A percentile compares a stretch with the other conserved stretches of the same genome.
Evolutionary conservation across 768 basidiomycete species (phyloP).

Genomic region (Heimioporus sp.): DNA sequence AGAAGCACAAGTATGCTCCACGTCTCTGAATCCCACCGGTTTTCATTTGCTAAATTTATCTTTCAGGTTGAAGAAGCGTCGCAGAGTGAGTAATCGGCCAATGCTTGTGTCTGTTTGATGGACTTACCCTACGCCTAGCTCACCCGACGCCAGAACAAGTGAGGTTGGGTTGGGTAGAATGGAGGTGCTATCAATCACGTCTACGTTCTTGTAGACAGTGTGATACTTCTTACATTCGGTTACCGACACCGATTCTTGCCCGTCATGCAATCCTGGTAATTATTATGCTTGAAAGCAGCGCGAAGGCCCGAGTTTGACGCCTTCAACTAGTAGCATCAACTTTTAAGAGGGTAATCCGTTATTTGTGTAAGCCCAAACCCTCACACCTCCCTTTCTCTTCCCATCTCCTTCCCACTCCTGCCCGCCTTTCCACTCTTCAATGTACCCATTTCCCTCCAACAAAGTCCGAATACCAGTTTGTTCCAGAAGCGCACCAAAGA

Average conservation of each 20-base stretch:
- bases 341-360: not conserved
- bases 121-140: conserved; percentile 35
- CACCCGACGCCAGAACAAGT: conserved; percentile 41
- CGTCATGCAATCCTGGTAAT: not conserved
- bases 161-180: conserved; percentile 6
- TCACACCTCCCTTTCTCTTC: conserved; percentile 64
- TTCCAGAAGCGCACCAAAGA: conserved; percentile 78
- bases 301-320: not conserved
- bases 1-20: conserved; percentile 85
- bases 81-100: conserved; percentile 60
- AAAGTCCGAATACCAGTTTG: conserved; percentile 46
- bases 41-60: conserved; percentile 7
- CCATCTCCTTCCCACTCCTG: conserved; percentile 73
- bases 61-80: conserved; percentile 80
- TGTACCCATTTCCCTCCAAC: conserved; percentile 57
- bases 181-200: not conserved
- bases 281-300: not conserved
- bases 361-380: conserved; percentile 52
- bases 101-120: not conserved
- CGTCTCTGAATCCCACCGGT: not conserved
- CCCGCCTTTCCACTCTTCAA: conserved; percentile 59
- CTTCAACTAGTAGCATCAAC: not conserved
- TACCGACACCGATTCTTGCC: conserved; percentile 2
- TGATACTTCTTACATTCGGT: not conserved
- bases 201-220: conserved; percentile 7